These are phyloP conservation scores for Tuber microsphaerosporum DNA, from an alignment of 495 filamentous ascomycete species.

Conservation along the genomic window DNA sequence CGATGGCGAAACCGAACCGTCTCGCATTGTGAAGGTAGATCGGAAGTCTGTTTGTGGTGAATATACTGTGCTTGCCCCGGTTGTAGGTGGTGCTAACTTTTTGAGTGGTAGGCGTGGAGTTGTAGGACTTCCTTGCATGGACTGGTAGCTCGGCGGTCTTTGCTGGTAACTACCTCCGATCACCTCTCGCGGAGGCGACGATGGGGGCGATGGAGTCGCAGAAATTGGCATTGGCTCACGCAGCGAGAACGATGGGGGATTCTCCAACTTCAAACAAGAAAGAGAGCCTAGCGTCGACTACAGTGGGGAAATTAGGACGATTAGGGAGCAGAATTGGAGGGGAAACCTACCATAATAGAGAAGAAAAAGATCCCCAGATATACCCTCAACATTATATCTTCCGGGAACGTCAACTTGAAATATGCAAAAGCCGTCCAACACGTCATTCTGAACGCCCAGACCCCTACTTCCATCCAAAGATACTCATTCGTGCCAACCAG, in stretches of 20 bases:
- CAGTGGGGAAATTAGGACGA: constrained; percentile 4
- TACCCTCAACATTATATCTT: constrained; percentile 17
- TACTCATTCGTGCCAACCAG: constrained; percentile 32
- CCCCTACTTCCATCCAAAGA: constrained; percentile 18
- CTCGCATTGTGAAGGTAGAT: neutral
- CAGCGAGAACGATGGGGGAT: constrained; percentile 35
- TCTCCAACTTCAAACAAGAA: constrained; percentile 36
- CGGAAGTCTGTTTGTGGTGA: constrained; percentile 13
- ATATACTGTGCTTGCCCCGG: constrained; percentile 6
- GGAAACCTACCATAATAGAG: constrained; percentile 26
- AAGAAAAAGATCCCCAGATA: constrained; percentile 34
- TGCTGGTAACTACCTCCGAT: neutral
- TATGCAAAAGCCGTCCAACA: constrained; percentile 18
- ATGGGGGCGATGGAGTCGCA: constrained; percentile 24
- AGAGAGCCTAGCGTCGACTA: constrained; percentile 30
- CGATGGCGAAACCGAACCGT: constrained; percentile 18
- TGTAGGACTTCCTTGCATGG: constrained; percentile 9
- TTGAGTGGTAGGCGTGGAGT: constrained; percentile 18
- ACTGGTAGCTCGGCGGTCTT: constrained; percentile 15
- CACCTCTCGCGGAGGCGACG: constrained; percentile 14
- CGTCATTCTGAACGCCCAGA: constrained; percentile 17
- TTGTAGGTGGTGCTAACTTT: constrained; percentile 5
- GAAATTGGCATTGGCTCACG: constrained; percentile 30
- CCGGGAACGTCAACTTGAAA: constrained; percentile 10
- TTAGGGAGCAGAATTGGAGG: neutral